Evolutionary conservation across 1,284 basidiomycete genomes (phyloP), one percentile per base, ranked within the genome.

Genomic region (Sporisorium reilianum): DNA sequence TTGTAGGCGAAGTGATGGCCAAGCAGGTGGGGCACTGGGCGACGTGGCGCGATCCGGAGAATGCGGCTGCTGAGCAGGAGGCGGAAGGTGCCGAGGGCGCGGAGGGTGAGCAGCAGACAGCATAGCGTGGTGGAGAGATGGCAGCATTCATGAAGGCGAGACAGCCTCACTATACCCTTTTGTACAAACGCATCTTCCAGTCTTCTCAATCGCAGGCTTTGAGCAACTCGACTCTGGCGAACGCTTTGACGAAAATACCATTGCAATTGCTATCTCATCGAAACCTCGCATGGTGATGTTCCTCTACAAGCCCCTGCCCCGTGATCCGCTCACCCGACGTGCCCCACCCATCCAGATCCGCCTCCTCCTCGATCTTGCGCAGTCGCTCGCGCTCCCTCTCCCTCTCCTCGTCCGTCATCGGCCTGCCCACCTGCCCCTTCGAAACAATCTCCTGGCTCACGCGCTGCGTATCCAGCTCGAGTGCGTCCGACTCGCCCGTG

Each of bases 1-100:
- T 80, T 74, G 80, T 74, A 11, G 73, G 75, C 20, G 77, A 78
- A 38, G 74, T 76, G 18, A 80, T 78, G 49, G 68, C 66, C 3
- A 74, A 64, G 14, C 76, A 79, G 67, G 56, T 81, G 4, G 77
- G 62, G 5, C 81, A 82, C 52, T 82, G 81, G 81, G 76, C 80
- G 10, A 80, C 80, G 18, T 82, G 80, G 81, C 62, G 59, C 34
- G 75, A 72, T 64, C 49, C 69, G 22, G 64, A 72, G 28, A 57
- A 26, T 32, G 32, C n/a, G 3, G 28, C 62, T 9, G 55, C 55
- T 12, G 58, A 40, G 25, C 23, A 32, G 12, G 28, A 22, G 0
- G 53, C 12, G 14, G 46, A n/a, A 4, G 44, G 23, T 5, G 45
- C 6, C 1, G 51, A 22, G 50, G 38, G 16, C n/a, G 48, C 8